These are phyloP conservation scores for Nakazawaea wickerhamii DNA, from an alignment of 805 yeast species.

Conservation along the genomic window DNA sequence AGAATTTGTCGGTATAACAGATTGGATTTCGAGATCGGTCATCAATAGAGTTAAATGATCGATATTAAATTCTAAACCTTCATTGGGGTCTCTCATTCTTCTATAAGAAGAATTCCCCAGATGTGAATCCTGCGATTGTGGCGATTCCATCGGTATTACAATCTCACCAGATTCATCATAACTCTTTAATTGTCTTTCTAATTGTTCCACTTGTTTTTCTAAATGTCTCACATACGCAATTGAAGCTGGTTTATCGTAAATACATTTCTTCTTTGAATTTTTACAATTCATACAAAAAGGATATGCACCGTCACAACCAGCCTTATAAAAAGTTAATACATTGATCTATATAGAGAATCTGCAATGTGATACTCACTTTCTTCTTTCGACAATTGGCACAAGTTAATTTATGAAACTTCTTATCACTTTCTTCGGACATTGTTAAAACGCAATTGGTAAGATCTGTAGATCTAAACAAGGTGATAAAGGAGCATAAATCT, in stretches of 20 bases:
- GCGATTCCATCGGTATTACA: background rate
- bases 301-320: constrained; percentile 18
- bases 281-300: constrained; percentile 17
- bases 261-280: constrained; percentile 14
- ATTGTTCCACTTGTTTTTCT: constrained; percentile 14
- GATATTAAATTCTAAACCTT: constrained; percentile 10
- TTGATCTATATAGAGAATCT: too few relatives aligned
- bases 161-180: background rate
- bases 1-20: background rate
- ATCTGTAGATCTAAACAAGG: background rate
- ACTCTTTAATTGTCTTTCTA: background rate
- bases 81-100: constrained; percentile 1
- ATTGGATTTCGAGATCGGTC: constrained; percentile 3
- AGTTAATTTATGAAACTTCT: constrained; percentile 17
- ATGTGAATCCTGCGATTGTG: too few relatives aligned
- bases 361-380: constrained; percentile 15
- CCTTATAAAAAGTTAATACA: too few relatives aligned
- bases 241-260: constrained; percentile 20
- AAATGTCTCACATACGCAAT: constrained; percentile 18
- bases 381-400: constrained; percentile 18
- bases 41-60: background rate
- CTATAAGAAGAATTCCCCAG: too few relatives aligned
- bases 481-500: too few relatives aligned
- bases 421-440: constrained; percentile 5
- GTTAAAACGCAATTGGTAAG: background rate